Base-by-base conservation (phyloP, 1,284 basidiomycete genomes). In the Ustilago hordei region DNA sequence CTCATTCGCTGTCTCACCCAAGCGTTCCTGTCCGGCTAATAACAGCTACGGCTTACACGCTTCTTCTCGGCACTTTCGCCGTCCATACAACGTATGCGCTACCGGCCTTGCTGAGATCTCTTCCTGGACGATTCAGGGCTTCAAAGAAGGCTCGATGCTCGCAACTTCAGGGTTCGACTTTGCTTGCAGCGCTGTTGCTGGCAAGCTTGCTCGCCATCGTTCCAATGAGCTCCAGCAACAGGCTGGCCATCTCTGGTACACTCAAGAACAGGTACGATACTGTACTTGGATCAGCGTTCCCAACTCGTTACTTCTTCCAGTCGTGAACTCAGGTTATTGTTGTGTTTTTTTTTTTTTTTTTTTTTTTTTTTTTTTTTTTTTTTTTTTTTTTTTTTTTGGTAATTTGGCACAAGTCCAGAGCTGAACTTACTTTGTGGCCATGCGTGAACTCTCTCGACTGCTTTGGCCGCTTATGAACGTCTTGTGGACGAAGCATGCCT, bases 241-340 rank as follows among this genome's bases (percentile, higher is more conserved):
- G 38, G 8, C 19, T 76, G 56, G 28, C 55, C 4, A 63, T 76
- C 19, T 71, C 74, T 2, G 39, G 47, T n/a, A 32, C 61, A 13
- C 62, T 76, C 52, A 68, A 62, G 47, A 19, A 15, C n/a, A 69
- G 74, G 3, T 76, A 76, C 47, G 60, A 76, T 34, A 69, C 74
- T 2, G 74, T 76, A 23, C 53, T 76, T 9, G 41, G 23, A 2
- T 1, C 9, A 3, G 69, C 65, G 7, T 39, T 68, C 35, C 69
- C 69, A 9, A 68, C 69, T 1, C 54, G 55, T 11, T 55, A 64
- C 55, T 68, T 75, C 45, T 52, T 70, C 31, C 45, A n/a, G 8
- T 50, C 8, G 12, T 41, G 39, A 28, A 28, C 23, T 28, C 23
- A 28, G 23, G 23, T 28, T 28, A 2, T 28, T 28, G 23, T 28